Evolutionary conservation across 345 rosid genomes (phyloP), one percentile per base, ranked within the genome.

Genomic region (Aurinia saxatilis): DNA sequence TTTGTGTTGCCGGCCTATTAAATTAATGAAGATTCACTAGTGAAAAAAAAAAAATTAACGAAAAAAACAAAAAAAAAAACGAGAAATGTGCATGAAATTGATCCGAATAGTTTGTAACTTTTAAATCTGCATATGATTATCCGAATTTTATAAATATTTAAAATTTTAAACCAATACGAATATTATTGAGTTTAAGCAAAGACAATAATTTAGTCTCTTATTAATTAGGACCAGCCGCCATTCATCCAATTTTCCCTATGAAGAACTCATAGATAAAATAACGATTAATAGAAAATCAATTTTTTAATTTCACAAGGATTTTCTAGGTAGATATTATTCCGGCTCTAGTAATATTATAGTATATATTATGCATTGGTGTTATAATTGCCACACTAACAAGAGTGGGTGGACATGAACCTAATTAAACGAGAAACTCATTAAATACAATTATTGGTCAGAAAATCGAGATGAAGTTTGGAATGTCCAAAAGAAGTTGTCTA

Each of bases 361-460:
- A 21, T 21, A 21, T 4, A 21, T 21, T 21, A 21, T 55, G 48
- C 34, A 47, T 29, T 35, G 18, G 33, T 68, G 42, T 27, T 21
- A 44, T 50, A 42, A 47, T 61, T 23, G 46, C 36, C 49, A 66
- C 66, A 66, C 66, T 67, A 58, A 58, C 19, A 41, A 21, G 52
- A 21, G 49, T 53, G 63, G 67, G 61, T 61, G 63, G 34, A 69
- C 56, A 61, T 61, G 50, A 61, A 68, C 73, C 62, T 13, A 23
- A 68, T 27, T 47, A 39, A 53, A 61, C 44, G 12, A 34, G 18
- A 45, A 19, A 31, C 23, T 23, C 19, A 2, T 12, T 4, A 9
- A 3, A 18, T 30, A 39, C 5, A 64, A 31, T 27, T 27, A 53
- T 33, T 52, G 5, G 54, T 12, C 57, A 58, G 31, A 46, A 40